phyloP scores from a whole-genome alignment of 805 yeast genomes.

The Ogataea ramenticola region DNA sequence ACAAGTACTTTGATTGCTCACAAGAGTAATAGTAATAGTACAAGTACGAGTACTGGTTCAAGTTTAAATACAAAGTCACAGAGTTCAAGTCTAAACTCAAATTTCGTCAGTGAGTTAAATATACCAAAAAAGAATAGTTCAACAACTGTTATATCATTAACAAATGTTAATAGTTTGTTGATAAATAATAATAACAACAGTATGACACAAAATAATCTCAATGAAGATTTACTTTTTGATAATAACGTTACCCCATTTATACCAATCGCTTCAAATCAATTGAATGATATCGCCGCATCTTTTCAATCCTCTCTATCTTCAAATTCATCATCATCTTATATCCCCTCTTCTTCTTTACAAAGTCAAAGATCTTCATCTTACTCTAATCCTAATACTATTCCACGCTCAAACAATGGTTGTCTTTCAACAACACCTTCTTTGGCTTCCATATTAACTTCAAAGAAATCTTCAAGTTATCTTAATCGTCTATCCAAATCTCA shows the following conservation, averaged over 20 bases:
- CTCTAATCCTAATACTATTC: not conserved
- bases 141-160: not conserved
- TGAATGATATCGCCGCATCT: not conserved
- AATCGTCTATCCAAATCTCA: not conserved
- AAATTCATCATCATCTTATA: not conserved
- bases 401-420: not conserved
- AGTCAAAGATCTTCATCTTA: constrained; percentile 1
- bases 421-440: constrained; percentile 5
- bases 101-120: not conserved
- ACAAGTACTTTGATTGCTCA: not conserved
- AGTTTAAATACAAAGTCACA: not conserved
- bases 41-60: not conserved
- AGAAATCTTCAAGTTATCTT: constrained; percentile 1
- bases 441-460: constrained; percentile 4
- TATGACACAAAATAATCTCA: not conserved
- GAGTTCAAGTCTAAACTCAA: not conserved
- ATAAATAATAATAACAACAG: not conserved
- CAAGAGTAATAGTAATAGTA: not conserved
- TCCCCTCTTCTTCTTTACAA: constrained; percentile 1
- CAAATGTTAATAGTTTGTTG: not conserved
- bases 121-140: not conserved
- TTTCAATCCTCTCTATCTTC: not conserved
- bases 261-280: not conserved
- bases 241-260: not conserved
- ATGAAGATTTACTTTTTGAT: not conserved